Base-by-base conservation (phyloP, 805 yeast species). In the Pichia rugopelliculosa region DNA sequence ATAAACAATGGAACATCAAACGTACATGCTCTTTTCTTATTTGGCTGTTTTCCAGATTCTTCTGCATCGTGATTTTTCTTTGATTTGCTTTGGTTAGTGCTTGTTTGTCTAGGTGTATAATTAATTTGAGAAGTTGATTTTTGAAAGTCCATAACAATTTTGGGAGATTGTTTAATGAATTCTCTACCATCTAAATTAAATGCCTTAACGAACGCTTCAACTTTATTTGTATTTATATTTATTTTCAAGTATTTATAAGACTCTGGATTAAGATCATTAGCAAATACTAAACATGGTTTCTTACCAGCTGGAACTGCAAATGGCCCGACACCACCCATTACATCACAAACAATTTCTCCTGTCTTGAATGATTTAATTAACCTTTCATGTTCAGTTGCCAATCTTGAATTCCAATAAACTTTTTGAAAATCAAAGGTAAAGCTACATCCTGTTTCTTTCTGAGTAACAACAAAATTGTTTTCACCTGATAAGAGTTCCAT, bases 291-390 rank as follows among this genome's bases (percentile, higher is more conserved):
- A 11, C 82, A 84, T 15, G 76, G 76, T 52, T 84, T 87, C 64
- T 84, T 88, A 13, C 90, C 98, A 0, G 97, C 96, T 0, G 99
- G 99, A 1, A 93, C 79, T 1, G 95, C 91, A 70, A 95, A 93
- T 5, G 99, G 99, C 0, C 99, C 99, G 2, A 93, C 98, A 41
- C 99, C 99, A 0, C 96, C 98, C 79, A 95, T 87, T 0, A 89
- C 97, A 69, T 93, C 99, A 58, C 88, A 87, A 0, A 95, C 85
- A 7, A 88, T 85, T 50, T 84, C 84, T 10, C 84, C 84, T 38
- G 75, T 57, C 57, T 86, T 84, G 49, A 70, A 72, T 36, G 67
- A 60, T 1, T 67, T 61, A 4, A 93, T 83, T 39, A 93, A 67
- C 50, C 98, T 72, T 41, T 81, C 91, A 64, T 93, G 99, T 59